Evolutionary conservation across 225 moss, liverwort and hornwort genomes (phyloP), one percentile per base, ranked within the genome.

Genomic region (Straminergon stramineum): DNA sequence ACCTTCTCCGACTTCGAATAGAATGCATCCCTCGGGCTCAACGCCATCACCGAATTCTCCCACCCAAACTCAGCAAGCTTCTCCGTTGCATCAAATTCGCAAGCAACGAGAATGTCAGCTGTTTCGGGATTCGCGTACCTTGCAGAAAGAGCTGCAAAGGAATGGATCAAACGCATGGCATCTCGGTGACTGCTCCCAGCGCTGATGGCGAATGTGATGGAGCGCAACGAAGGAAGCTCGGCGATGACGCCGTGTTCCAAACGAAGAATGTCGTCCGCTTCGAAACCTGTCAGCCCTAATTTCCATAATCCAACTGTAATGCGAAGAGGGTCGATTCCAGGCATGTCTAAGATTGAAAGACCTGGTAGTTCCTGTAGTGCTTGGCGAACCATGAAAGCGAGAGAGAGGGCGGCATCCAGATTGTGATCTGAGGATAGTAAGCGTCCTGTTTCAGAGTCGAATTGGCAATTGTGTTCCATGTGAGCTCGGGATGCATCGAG

Each of bases 401-500:
- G 92, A 45, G 92, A 93, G 21, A 97, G 73, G 31, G 98, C 95
- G 61, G 89, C 90, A 62, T 91, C 92, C 69, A 98, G 85, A 24
- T 84, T 82, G 41, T 91, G 23, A 53, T 91, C 87, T 27, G 88
- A 87, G 13, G 75, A 80, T 65, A 51, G 81, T 20, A 83, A 71
- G 12, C n/a, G 41, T 45, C 89, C 84, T 75, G 88, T 87, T 65
- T 90, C 87, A 11, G 84, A 71, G 17, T 90, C 85, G 57, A 91
- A 80, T 14, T 78, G 81, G 57, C 87, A 85, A 19, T 87, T 81
- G 65, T 58, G 82, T 62, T 87, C 94, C 94, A 97, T 94, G 84
- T 99, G 91, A 84, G 98, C 96, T 81, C 96, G 91, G 48, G 97
- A 96, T 35, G 97, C 98, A 66, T 99, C 98, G 10, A 99, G 93